Evolutionary conservation across 108 stramenopile genomes (phyloP), one percentile per base, ranked within the genome.

Genomic region (Cyclotella sp.): DNA sequence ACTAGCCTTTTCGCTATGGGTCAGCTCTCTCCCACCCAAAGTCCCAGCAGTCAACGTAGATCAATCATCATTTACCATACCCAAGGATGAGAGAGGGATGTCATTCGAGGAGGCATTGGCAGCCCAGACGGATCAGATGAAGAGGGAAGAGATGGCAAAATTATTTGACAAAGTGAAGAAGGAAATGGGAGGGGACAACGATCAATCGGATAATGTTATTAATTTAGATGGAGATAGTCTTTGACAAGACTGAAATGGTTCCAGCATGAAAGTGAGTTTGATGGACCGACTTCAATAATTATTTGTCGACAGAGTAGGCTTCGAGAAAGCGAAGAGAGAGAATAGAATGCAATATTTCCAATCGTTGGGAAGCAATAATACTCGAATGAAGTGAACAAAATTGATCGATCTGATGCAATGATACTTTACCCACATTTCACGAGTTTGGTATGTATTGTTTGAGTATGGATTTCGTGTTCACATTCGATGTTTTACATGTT

Each of bases 221-320:
- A 75, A 75, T 54, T 67, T 75, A 26, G 75, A 75, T 67, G 75
- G 75, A 0, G 75, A 75, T 45, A 55, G 52, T 39, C 65, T 67
- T 34, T 75, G 29, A 34, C 54, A 44, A 39, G 24, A 13, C 24
- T 22, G 24, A 70, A 7, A n/a, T 68, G 66, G 58, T 15, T 29
- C 58, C 27, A 18, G 22, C 15, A 26, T 15, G 58, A 6, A 27
- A 26, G 5, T 15, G 4, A 10, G 28, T 59, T 59, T 5, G 4
- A 2, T 21, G 26, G 12, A 59, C 22, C 9, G 58, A 16, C 9
- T 29, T 21, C n/a, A 29, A 27, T 13, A 18, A 27, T 13, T 59
- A 19, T 16, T 51, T 19, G 49, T 3, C n/a, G 19, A 51, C 16
- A 19, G 49, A 51, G 34, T 34, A 34, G 34, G 34, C 34, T 34